A percentile compares a stretch with the other conserved stretches of the same genome.
Conservation (phyloP, 257 asterid species). For the Solanum megistacrolobum region DNA sequence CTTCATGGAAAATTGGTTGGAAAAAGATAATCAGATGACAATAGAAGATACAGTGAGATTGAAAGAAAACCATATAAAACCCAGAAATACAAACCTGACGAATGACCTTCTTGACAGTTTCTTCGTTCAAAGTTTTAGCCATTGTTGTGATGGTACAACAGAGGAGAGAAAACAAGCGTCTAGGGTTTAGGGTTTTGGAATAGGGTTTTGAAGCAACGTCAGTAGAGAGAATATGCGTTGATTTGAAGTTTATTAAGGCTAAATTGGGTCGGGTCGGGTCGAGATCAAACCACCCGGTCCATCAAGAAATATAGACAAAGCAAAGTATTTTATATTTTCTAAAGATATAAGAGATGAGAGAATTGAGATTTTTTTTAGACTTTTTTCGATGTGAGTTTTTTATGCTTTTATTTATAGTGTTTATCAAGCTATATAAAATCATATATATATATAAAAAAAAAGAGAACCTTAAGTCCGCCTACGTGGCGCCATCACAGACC, state of each 20-base stretch:
- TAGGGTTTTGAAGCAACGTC: slow-evolving; percentile 9
- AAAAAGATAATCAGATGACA: neutral
- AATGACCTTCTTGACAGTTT: slow-evolving; percentile 69
- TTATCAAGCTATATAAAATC: too few species aligned
- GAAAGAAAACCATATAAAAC: neutral
- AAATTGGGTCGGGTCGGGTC: neutral
- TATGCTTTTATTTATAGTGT: too few species aligned
- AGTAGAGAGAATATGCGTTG: neutral
- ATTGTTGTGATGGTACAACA: slow-evolving; percentile 7
- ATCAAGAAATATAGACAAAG: neutral
- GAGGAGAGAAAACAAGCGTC: neutral
- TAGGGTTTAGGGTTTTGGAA: neutral
- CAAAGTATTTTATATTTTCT: neutral
- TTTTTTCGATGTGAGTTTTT: too few species aligned
- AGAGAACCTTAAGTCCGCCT: too few species aligned
- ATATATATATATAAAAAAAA: too few species aligned
- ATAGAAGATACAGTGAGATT: neutral
- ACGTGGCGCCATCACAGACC: too few species aligned
- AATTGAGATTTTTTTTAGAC: too few species aligned
- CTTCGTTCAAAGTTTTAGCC: slow-evolving; percentile 63
- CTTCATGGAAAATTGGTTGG: slow-evolving; percentile 24
- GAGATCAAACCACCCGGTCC: neutral
- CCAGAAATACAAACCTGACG: slow-evolving; percentile 51
- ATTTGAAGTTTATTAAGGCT: neutral
- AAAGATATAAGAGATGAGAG: too few species aligned